Conservation (phyloP, 1,139 yeast genomes). For the Ogataea hybrid region DNA sequence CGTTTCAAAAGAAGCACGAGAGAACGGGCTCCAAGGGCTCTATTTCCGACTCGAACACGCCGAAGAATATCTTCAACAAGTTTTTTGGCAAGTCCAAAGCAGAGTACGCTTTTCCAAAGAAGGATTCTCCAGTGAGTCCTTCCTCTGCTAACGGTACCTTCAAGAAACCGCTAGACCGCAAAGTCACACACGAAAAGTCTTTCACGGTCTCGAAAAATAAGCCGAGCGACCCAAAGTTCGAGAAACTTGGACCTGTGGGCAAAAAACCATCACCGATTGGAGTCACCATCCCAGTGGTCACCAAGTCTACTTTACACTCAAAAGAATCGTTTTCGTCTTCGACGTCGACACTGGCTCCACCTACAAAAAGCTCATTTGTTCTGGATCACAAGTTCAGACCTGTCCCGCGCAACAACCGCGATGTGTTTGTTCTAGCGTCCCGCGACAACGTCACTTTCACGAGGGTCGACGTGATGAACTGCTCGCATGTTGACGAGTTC, state of each 20-base stretch:
- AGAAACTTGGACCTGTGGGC: conserved; percentile 33
- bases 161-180: conserved; percentile 7
- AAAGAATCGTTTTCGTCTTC: conserved; percentile 12
- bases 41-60: conserved; percentile 27
- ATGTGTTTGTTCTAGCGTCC: conserved; percentile 51
- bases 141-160: conserved; percentile 16
- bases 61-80: conserved; percentile 34
- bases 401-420: conserved; percentile 25
- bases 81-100: conserved; percentile 26
- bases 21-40: conserved; percentile 30
- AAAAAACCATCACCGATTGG: conserved; percentile 32
- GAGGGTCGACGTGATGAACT: conserved; percentile 43
- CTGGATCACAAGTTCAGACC: conserved; percentile 38
- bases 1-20: conserved; percentile 25
- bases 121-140: conserved; percentile 28
- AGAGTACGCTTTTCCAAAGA: conserved; percentile 11
- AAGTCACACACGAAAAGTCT: conserved; percentile 1
- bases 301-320: conserved; percentile 29
- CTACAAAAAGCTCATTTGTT: conserved; percentile 13
- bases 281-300: conserved; percentile 31
- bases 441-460: conserved; percentile 54
- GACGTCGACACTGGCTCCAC: conserved; percentile 6
- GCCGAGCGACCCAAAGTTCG: conserved; percentile 24
- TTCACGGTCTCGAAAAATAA: conserved; percentile 11
- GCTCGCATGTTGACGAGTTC: conserved; percentile 35